Evolutionary conservation across 2,329 filamentous ascomycete species (phyloP).

Genomic region (Botrytis fabae): DNA sequence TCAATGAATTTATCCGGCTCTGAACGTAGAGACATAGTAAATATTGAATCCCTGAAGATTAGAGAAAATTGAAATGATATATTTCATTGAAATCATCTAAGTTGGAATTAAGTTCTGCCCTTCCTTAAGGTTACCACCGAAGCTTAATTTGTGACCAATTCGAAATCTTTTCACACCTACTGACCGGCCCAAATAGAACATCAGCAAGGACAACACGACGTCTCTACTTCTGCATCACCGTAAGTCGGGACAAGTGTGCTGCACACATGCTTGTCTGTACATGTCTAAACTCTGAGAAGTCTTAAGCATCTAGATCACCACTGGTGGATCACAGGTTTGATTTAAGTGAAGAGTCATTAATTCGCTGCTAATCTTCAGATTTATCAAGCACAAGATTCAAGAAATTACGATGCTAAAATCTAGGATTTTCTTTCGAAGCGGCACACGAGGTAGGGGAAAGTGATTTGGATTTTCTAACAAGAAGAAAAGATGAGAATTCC

Average conservation of each 20-base stretch:
- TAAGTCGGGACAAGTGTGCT: not conserved
- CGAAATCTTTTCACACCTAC: not conserved
- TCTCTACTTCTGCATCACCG: not conserved
- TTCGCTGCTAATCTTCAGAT: not conserved
- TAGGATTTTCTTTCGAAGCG: not conserved
- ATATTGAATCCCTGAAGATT: not conserved
- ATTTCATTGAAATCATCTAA: not conserved
- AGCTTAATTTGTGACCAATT: not conserved
- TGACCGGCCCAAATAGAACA: not conserved
- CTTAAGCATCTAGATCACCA: not conserved
- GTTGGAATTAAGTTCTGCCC: not conserved
- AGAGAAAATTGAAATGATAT: not conserved
- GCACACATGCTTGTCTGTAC: not conserved
- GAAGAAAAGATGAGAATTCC: too few species aligned
- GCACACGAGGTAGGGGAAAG: not conserved
- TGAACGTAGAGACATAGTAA: fast-evolving
- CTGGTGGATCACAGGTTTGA: too few species aligned
- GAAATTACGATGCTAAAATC: not conserved
- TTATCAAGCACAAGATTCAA: not conserved
- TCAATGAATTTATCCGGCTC: fast-evolving
- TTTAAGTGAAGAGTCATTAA: not conserved
- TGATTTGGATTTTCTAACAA: not conserved
- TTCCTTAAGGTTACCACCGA: not conserved
- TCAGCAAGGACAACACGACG: not conserved
- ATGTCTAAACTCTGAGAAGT: not conserved